A percentile compares a stretch with the other conserved stretches of the same genome.
phyloP scores from a whole-genome alignment of 768 basidiomycete species.

The Lepiota brunneoincarnata region DNA sequence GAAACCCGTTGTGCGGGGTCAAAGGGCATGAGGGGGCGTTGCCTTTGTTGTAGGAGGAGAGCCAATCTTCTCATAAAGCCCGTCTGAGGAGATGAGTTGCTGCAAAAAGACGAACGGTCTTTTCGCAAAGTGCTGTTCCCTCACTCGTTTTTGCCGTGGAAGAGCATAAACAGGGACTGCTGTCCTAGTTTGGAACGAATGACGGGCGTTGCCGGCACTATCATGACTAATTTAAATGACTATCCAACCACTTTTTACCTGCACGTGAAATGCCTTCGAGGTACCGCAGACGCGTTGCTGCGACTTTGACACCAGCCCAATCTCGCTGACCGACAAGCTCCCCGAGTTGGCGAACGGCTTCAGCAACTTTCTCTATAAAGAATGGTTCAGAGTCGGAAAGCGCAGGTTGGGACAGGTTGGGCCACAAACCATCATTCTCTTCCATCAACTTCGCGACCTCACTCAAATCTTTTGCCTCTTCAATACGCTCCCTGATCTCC shows the following conservation, averaged over 20 bases:
- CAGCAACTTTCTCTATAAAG: conserved; percentile 48
- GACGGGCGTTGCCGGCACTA: conserved; percentile 11
- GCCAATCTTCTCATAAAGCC: conserved; percentile 49
- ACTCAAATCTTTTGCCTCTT: conserved; percentile 49
- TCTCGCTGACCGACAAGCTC: conserved; percentile 46
- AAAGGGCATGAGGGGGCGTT: conserved; percentile 60
- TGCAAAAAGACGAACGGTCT: neutral
- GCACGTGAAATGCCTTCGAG: conserved; percentile 61
- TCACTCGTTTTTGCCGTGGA: neutral
- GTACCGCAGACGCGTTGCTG: conserved; percentile 72
- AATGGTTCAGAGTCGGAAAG: conserved; percentile 3
- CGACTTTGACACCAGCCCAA: conserved; percentile 55
- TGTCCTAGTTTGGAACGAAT: conserved; percentile 1
- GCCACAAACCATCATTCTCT: conserved; percentile 50
- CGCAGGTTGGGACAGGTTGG: neutral
- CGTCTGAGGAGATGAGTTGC: neutral
- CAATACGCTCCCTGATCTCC: conserved; percentile 75
- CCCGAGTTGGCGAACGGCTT: conserved; percentile 45
- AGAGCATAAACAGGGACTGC: neutral
- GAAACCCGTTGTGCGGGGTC: conserved; percentile 32
- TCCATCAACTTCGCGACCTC: conserved; percentile 50
- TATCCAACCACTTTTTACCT: conserved; percentile 36
- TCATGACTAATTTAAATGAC: conserved; percentile 16
- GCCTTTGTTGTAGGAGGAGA: conserved; percentile 43
- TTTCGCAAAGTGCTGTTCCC: neutral